Percentiles rank a stretch among this genome's conserved stretches.
Conservation (phyloP, 2,329 filamentous ascomycete species). For the Gliomastix tumulicola region DNA sequence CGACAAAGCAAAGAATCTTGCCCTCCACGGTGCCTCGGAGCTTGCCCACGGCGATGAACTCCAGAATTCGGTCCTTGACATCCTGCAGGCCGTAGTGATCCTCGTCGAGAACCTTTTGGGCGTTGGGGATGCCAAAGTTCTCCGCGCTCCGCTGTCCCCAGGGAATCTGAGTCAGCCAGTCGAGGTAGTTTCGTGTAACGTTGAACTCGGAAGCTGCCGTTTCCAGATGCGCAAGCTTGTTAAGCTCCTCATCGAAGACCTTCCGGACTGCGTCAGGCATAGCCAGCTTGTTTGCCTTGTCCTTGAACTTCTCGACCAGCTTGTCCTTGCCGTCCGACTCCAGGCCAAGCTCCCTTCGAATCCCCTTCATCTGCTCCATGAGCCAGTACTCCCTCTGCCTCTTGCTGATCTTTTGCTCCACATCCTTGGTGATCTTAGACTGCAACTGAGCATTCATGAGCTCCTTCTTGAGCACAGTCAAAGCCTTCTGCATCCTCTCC, state of each 20-base stretch:
- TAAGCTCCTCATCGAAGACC: slow-evolving; percentile 96
- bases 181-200: slow-evolving; percentile 94
- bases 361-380: slow-evolving; percentile 99
- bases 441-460: slow-evolving; percentile 96
- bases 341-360: slow-evolving; percentile 87
- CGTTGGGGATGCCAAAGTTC: slow-evolving; percentile 93
- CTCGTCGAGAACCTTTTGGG: slow-evolving; percentile 84
- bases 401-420: slow-evolving; percentile 95
- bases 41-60: slow-evolving; percentile 98
- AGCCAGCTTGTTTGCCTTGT: slow-evolving; percentile 85
- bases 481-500: slow-evolving; percentile 82
- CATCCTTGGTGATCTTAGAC: slow-evolving; percentile 95
- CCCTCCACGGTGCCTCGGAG: slow-evolving; percentile 94
- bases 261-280: slow-evolving; percentile 98
- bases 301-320: slow-evolving; percentile 93
- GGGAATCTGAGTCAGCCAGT: slow-evolving; percentile 97
- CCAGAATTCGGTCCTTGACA: slow-evolving; percentile 95
- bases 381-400: slow-evolving; percentile 96
- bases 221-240: slow-evolving; percentile 92
- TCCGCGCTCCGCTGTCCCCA: slow-evolving; percentile 95
- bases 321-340: slow-evolving; percentile 99
- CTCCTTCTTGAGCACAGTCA: slow-evolving; percentile 94
- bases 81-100: slow-evolving; percentile 97
- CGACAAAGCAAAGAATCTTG: slow-evolving; percentile 97
- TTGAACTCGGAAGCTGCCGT: slow-evolving; percentile 97